A percentile compares a stretch with the other conserved stretches of the same genome.
Conservation (phyloP, 2,329 filamentous ascomycete genomes). For the Davidsoniella virescens region DNA sequence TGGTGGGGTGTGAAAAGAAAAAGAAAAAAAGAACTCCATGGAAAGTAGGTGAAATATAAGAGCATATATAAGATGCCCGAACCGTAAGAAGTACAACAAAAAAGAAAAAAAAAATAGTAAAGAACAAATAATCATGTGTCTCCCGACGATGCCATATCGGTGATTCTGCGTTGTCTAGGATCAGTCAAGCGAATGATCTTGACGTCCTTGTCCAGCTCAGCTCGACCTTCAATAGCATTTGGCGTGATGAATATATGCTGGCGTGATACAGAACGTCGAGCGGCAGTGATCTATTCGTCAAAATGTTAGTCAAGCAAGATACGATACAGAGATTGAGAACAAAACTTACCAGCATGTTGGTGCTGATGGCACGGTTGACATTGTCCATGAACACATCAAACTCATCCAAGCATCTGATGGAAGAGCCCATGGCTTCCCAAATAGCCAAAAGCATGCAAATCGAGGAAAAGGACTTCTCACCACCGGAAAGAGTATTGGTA, state of each 20-base stretch:
- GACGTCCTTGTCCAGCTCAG: conserved; percentile 49
- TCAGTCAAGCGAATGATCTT: conserved; percentile 55
- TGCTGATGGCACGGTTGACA: conserved; percentile 84
- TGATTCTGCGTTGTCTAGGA: conserved; percentile 34
- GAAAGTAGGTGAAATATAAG: no score
- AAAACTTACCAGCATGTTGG: conserved; percentile 68
- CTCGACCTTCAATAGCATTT: conserved; percentile 55
- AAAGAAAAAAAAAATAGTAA: background rate
- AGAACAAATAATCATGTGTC: no score
- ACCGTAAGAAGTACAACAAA: background rate
- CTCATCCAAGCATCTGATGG: conserved; percentile 86
- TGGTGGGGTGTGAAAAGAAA: background rate
- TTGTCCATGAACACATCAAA: conserved; percentile 99
- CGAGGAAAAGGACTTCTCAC: conserved; percentile 94
- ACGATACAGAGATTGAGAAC: background rate
- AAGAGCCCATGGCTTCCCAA: conserved; percentile 97
- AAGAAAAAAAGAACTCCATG: background rate
- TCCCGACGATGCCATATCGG: conserved; percentile 3
- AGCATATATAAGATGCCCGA: no score
- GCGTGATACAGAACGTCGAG: conserved; percentile 69
- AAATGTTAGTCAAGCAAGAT: conserved; percentile 4
- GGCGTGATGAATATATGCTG: conserved; percentile 97
- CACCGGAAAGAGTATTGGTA: conserved; percentile 84
- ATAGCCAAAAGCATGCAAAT: conserved; percentile 84
- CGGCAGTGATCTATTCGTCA: conserved; percentile 33